These are phyloP conservation scores for Coelastrella sp. DNA, from an alignment of 139 green algal species.

Conservation along the genomic window DNA sequence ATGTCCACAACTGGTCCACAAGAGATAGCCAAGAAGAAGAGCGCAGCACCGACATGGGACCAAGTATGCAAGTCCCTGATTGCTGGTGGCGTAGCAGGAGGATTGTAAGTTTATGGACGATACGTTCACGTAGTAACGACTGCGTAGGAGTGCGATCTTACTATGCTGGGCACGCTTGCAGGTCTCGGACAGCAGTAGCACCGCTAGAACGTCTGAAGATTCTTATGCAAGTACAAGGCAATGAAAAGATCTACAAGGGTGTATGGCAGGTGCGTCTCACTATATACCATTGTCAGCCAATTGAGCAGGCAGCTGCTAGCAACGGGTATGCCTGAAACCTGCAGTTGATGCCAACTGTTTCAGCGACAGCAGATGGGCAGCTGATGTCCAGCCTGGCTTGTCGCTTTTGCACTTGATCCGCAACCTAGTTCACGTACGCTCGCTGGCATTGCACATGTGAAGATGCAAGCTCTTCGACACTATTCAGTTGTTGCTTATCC, in stretches of 20 bases:
- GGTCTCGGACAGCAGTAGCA: constrained; percentile 97
- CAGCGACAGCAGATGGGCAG: too few species aligned
- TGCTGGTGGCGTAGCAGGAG: constrained; percentile 92
- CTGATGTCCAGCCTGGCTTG: not conserved
- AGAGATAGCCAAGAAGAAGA: constrained; percentile 34
- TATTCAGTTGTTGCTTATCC: too few species aligned
- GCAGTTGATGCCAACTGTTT: too few species aligned
- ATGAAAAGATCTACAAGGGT: constrained; percentile 91
- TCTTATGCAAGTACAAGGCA: constrained; percentile 97
- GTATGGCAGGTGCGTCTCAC: constrained; percentile 80
- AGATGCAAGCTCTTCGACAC: too few species aligned
- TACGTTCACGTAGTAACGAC: not conserved
- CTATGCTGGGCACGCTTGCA: constrained; percentile 45
- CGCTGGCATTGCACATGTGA: too few species aligned
- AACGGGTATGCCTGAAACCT: too few species aligned
- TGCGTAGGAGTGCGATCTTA: not conserved
- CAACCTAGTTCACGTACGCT: too few species aligned
- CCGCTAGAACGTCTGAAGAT: constrained; percentile 98
- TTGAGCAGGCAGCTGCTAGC: too few species aligned
- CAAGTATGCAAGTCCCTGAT: constrained; percentile 86
- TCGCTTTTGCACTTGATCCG: too few species aligned
- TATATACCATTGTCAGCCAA: too few species aligned
- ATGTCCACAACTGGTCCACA: constrained; percentile 13
- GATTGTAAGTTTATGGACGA: constrained; percentile 79
- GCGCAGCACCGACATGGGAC: constrained; percentile 36